phyloP scores from a whole-genome alignment of 2,329 filamentous ascomycete genomes.

The Alternaria conjuncta region DNA sequence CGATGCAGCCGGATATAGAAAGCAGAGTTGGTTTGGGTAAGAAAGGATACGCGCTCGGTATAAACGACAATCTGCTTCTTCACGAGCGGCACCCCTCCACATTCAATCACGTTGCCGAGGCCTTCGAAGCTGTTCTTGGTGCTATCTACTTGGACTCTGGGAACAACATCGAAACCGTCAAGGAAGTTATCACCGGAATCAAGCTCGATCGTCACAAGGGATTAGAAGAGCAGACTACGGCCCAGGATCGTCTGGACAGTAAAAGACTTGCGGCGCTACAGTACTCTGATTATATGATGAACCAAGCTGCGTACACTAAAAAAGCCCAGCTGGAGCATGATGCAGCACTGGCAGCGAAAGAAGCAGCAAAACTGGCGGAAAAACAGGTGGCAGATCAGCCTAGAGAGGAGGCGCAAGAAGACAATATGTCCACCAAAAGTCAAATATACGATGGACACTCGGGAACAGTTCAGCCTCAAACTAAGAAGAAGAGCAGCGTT shows the following conservation, averaged over 20 bases:
- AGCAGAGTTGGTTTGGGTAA: slow-evolving; percentile 9
- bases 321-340: not conserved
- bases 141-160: slow-evolving; percentile 30
- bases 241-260: not conserved
- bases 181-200: slow-evolving; percentile 12
- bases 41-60: slow-evolving; percentile 11
- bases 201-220: slow-evolving; percentile 14
- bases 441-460: not conserved
- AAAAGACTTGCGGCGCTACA: not conserved
- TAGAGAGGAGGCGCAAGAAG: not conserved
- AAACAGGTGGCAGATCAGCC: too few species aligned
- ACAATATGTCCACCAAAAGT: not conserved
- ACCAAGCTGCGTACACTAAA: not conserved
- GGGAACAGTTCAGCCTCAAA: not conserved
- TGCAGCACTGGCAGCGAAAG: not conserved
- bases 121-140: slow-evolving; percentile 31
- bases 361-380: not conserved
- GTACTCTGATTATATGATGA: not conserved
- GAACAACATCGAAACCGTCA: slow-evolving; percentile 10
- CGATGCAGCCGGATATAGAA: slow-evolving; percentile 1
- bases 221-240: slow-evolving; percentile 5
- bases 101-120: slow-evolving; percentile 19
- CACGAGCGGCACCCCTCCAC: not conserved
- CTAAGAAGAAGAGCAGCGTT: not conserved
- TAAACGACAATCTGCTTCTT: slow-evolving; percentile 15